A percentile compares a stretch with the other conserved stretches of the same genome.
phyloP scores from a whole-genome alignment of 306 rosid species.

The Chamaecrista fasciculata region DNA sequence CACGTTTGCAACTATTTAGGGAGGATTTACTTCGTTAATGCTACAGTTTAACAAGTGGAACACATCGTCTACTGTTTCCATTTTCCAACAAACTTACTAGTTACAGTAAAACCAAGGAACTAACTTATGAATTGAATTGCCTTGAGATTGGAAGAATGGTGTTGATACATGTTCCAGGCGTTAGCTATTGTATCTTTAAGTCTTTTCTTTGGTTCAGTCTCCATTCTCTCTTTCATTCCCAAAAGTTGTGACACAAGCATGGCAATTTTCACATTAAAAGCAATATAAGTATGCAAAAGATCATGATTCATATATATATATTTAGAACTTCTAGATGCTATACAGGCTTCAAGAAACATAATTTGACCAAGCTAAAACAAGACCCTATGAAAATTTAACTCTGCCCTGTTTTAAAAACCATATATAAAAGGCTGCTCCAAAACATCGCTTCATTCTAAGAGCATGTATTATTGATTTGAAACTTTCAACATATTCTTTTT shows the following conservation, averaged over 20 bases:
- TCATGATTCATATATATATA: background rate
- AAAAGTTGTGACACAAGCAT: background rate
- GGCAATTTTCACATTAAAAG: background rate
- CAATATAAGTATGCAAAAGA: background rate
- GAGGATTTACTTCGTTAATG: background rate
- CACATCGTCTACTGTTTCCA: background rate
- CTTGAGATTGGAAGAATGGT: slow-evolving; percentile 6
- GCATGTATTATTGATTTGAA: background rate
- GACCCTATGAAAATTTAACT: background rate
- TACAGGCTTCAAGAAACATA: background rate
- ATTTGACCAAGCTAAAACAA: background rate
- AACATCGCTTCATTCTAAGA: background rate
- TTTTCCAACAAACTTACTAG: no score
- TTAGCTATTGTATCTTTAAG: no score
- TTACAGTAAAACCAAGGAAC: background rate
- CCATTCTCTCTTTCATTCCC: slow-evolving; percentile 7
- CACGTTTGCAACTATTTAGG: background rate
- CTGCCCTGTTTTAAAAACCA: background rate
- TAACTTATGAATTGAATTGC: background rate
- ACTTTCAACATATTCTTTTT: background rate
- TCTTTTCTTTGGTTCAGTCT: no score
- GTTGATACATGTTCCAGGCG: no score
- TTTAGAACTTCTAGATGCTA: background rate
- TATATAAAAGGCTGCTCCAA: background rate
- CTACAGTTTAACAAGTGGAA: background rate